These are phyloP conservation scores for Carallia brachiata DNA, from an alignment of 345 rosid genomes.

Conservation along the genomic window DNA sequence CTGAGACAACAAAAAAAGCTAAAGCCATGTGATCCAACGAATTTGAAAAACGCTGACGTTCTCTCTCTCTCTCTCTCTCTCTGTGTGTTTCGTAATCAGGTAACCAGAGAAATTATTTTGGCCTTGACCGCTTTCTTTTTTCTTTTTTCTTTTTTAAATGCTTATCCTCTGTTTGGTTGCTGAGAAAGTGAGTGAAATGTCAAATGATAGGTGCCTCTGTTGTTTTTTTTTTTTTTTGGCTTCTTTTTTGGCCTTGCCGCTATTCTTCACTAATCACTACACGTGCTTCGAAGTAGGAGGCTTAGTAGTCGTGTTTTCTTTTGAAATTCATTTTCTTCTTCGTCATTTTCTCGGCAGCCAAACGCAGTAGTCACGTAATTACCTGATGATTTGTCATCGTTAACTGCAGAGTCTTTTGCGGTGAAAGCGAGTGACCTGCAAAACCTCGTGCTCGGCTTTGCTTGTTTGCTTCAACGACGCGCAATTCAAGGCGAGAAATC, in stretches of 20 bases:
- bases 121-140: not conserved
- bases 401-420: not conserved
- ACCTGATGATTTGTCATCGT: not conserved
- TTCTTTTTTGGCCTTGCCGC: not conserved
- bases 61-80: not conserved
- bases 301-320: too few species aligned
- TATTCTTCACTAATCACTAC: too few species aligned
- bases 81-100: not conserved
- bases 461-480: not conserved
- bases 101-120: not conserved
- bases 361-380: not conserved
- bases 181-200: constrained; percentile 1
- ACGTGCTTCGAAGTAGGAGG: too few species aligned
- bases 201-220: not conserved
- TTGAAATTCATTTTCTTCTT: too few species aligned
- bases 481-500: not conserved
- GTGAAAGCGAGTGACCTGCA: not conserved
- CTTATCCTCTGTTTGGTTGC: constrained; percentile 4
- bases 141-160: not conserved
- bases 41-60: constrained; percentile 30
- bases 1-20: too few species aligned
- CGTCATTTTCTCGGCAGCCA: not conserved
- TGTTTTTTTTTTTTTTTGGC: not conserved
- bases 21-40: constrained; percentile 44
- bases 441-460: not conserved